Conservation (phyloP, 192 early-diverging fungal species). For the Coemansia sp. region DNA sequence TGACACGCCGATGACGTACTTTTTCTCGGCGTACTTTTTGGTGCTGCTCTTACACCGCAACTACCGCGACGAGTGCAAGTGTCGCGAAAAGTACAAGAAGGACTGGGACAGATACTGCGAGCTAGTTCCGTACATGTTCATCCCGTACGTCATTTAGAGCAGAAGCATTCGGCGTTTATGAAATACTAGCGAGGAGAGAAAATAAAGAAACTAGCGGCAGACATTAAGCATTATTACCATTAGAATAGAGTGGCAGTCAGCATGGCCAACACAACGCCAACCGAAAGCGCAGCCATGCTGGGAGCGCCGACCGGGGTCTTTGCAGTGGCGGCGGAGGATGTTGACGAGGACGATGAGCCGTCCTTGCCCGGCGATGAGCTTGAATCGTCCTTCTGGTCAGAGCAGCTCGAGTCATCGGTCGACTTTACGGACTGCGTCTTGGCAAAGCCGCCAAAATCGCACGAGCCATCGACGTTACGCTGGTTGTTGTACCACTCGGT, state of each 20-base stretch:
- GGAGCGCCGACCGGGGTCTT: not conserved
- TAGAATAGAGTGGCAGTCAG: slow-evolving; percentile 16
- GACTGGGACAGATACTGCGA: slow-evolving; percentile 89
- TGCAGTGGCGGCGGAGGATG: not conserved
- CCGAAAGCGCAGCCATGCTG: slow-evolving; percentile 1
- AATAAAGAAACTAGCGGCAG: not conserved
- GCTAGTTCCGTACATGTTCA: slow-evolving; percentile 77
- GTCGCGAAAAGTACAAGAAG: slow-evolving; percentile 86
- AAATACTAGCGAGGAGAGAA: not conserved
- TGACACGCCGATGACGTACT: slow-evolving; percentile 78
- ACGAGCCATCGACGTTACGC: slow-evolving; percentile 36
- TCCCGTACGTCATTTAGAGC: slow-evolving; percentile 68
- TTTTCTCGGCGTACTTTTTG: slow-evolving; percentile 91
- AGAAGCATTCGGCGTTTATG: not conserved
- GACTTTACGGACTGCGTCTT: slow-evolving; percentile 14
- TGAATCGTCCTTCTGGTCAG: slow-evolving; percentile 27
- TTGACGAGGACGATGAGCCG: not conserved
- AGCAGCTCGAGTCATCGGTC: slow-evolving; percentile 37
- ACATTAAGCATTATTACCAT: no score
- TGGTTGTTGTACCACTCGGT: slow-evolving; percentile 47
- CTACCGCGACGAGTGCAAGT: slow-evolving; percentile 85
- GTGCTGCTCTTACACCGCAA: slow-evolving; percentile 88
- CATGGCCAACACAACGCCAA: slow-evolving; percentile 6
- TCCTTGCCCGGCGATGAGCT: not conserved
- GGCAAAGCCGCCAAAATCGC: slow-evolving; percentile 54